A percentile compares a stretch with the other conserved stretches of the same genome.
Evolutionary conservation across 352 stramenopile species (phyloP).

Genomic region (Aphanomyces euteiches): DNA sequence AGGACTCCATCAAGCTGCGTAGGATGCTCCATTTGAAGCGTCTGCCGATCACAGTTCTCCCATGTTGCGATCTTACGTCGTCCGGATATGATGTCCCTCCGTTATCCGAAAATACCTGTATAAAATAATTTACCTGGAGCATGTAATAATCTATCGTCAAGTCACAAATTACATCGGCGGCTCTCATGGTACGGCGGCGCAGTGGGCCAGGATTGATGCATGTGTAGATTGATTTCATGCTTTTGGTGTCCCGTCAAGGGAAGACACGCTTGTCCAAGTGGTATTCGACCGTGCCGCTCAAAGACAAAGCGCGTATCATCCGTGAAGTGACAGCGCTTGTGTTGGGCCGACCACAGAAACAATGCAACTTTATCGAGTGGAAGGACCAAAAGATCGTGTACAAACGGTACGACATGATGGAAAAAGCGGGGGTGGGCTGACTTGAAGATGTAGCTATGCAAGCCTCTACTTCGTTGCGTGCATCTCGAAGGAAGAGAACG

Average conservation of each 20-base stretch:
- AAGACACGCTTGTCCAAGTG: conserved; percentile 91
- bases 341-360: conserved; percentile 75
- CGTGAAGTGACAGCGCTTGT: conserved; percentile 86
- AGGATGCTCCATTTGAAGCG: too few relatives aligned
- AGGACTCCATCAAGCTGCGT: too few relatives aligned
- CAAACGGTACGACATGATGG: conserved; percentile 60
- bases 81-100: too few relatives aligned
- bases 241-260: conserved; percentile 88
- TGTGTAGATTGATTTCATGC: conserved; percentile 76
- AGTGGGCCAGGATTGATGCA: too few relatives aligned
- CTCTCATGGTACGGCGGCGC: too few relatives aligned
- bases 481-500: conserved; percentile 95
- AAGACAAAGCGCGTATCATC: conserved; percentile 86
- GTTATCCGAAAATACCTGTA: too few relatives aligned
- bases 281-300: conserved; percentile 73
- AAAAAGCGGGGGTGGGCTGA: not conserved
- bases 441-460: conserved; percentile 72
- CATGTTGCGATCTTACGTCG: too few relatives aligned
- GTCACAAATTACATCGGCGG: too few relatives aligned
- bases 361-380: conserved; percentile 96
- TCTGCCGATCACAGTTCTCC: too few relatives aligned
- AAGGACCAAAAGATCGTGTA: conserved; percentile 98
- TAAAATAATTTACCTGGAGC: too few relatives aligned
- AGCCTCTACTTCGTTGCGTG: conserved; percentile 97
- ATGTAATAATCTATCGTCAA: too few relatives aligned